Evolutionary conservation across 805 yeast species (phyloP), one percentile per base, ranked within the genome.

Genomic region (Yarrowia sp.): DNA sequence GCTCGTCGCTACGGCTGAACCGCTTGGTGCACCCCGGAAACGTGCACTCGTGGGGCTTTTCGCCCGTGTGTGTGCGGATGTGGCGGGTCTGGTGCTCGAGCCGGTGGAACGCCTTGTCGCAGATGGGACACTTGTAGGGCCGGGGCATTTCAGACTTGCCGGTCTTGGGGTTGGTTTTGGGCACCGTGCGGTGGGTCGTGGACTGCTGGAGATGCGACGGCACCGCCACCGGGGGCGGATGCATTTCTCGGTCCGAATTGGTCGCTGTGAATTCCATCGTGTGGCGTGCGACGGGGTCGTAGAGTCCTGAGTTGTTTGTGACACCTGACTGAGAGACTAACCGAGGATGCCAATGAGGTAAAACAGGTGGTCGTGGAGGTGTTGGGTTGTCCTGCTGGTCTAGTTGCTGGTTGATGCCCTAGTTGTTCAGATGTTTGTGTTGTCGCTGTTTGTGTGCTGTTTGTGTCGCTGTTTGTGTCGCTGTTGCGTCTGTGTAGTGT

Each of bases 81-180:
- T 92, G 97, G 72, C 97, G 84, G 12, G 97, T 92, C 76, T 91
- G 96, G 77, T 92, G 97, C 77, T 92, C 97, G 59, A 92, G 81
- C 70, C 97, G 83, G 77, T 91, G 94, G 77, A 92, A 92, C 10
- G 96, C 91, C 79, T 91, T 90, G 64, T 86, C 87, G 78, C 97
- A 92, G 74, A 90, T 82, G 22, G 93, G 88, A 75, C 97, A 92
- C 74, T 87, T 87, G 82, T 90, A 92, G 2, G 97, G 97, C 72
- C 97, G 75, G 52, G 68, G 68, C 59, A 65, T 50, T 35, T 65
- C 68, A 14, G 59, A 35, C 52, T 65, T 65, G 59, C 61, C 61
- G 11, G 68, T 53, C 45, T 65, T 65, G 68, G 68, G 59, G 68
- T 65, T 65, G 68, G 68, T 53, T 41, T 50, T 52, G 61, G 68